These are phyloP conservation scores for Pichia rugopelliculosa DNA, from an alignment of 805 yeast species.

Conservation along the genomic window DNA sequence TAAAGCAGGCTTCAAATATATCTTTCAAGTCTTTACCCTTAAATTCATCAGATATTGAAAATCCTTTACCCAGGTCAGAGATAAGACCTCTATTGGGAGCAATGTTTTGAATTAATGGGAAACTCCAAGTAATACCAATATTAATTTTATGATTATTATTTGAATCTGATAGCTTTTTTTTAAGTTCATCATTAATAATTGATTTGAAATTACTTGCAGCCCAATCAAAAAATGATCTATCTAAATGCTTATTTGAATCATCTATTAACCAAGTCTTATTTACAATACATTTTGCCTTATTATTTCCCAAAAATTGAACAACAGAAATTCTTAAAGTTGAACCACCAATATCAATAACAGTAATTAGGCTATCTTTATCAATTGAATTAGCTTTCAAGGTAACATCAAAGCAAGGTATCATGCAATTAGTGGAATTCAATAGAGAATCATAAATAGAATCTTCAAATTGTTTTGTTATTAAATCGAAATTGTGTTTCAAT, in stretches of 20 bases:
- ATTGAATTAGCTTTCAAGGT: not conserved
- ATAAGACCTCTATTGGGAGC: slow-evolving; percentile 38
- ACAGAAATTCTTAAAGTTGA: slow-evolving; percentile 39
- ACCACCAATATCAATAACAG: slow-evolving; percentile 49
- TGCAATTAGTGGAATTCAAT: slow-evolving; percentile 2
- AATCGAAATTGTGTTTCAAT: not conserved
- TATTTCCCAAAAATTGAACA: slow-evolving; percentile 10
- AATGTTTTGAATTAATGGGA: slow-evolving; percentile 39
- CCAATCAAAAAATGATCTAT: slow-evolving; percentile 5
- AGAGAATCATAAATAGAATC: slow-evolving; percentile 4
- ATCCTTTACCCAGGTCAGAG: slow-evolving; percentile 56
- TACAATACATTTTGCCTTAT: slow-evolving; percentile 11
- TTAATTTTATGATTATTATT: slow-evolving; percentile 19
- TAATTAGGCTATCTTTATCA: slow-evolving; percentile 18
- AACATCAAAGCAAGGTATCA: slow-evolving; percentile 9
- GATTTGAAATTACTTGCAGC: not conserved
- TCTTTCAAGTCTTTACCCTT: slow-evolving; percentile 34
- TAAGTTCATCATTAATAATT: not conserved
- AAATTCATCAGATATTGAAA: slow-evolving; percentile 36
- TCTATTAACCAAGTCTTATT: slow-evolving; percentile 9
- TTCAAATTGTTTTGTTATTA: slow-evolving; percentile 1
- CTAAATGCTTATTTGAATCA: slow-evolving; percentile 4
- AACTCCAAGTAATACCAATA: slow-evolving; percentile 51
- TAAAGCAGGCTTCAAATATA: slow-evolving; percentile 29
- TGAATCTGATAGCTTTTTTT: slow-evolving; percentile 13